Evolutionary conservation across 169 alveolate species (phyloP).

Genomic region (Plasmodium coatneyi): DNA sequence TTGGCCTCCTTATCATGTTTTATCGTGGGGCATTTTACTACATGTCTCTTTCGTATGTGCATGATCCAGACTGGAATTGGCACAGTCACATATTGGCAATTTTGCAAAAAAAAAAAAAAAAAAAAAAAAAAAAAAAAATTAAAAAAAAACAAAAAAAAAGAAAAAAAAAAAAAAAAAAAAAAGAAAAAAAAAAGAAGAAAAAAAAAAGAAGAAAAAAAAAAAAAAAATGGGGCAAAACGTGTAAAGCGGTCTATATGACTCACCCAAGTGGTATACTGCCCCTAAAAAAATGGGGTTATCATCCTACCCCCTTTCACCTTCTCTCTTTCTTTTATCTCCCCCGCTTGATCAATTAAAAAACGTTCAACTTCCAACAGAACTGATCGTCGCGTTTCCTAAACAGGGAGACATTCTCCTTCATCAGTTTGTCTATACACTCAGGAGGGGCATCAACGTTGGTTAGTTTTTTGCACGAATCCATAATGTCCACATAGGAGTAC

Average conservation of each 20-base stretch:
- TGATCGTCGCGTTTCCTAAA: conserved; percentile 72
- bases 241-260: background rate
- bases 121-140: background rate
- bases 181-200: background rate
- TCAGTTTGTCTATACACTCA: conserved; percentile 70
- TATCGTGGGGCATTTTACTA: background rate
- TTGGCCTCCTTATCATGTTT: background rate
- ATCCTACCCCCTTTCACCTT: background rate
- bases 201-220: background rate
- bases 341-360: conserved; percentile 1
- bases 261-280: background rate
- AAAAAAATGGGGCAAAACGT: background rate
- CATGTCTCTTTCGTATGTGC: background rate
- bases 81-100: background rate
- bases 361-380: conserved; percentile 72
- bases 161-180: background rate
- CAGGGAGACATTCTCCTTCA: conserved; percentile 73
- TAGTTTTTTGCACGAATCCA: conserved; percentile 72
- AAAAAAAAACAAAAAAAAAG: background rate
- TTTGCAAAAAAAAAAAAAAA: conserved; percentile 19
- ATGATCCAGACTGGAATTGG: background rate
- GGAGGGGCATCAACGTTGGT: conserved; percentile 69
- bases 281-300: background rate
- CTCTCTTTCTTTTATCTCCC: background rate
- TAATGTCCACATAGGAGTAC: conserved; percentile 66